A percentile compares a stretch with the other conserved stretches of the same genome.
These are phyloP conservation scores for Verbascum thapsus DNA, from an alignment of 257 asterid species.

Conservation along the genomic window DNA sequence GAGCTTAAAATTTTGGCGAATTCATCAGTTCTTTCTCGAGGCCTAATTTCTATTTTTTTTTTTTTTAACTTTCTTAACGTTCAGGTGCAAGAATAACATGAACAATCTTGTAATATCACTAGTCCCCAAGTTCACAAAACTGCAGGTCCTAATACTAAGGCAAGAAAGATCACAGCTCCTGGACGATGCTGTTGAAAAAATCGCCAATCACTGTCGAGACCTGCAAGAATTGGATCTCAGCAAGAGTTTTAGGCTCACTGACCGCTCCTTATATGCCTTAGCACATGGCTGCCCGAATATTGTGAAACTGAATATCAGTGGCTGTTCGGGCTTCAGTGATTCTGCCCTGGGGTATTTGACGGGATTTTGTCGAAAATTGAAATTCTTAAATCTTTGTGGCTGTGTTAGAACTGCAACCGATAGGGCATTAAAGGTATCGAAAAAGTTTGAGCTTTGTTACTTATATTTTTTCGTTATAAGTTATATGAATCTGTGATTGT, in stretches of 20 bases:
- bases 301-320: constrained; percentile 80
- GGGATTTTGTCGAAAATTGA: constrained; percentile 67
- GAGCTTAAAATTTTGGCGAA: too few relatives aligned
- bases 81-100: constrained; percentile 96
- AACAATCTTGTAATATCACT: constrained; percentile 70
- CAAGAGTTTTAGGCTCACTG: constrained; percentile 83
- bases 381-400: constrained; percentile 84
- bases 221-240: constrained; percentile 87
- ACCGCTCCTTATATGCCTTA: constrained; percentile 69
- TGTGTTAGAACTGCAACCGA: constrained; percentile 88
- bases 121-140: constrained; percentile 74
- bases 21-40: too few relatives aligned
- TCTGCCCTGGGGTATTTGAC: constrained; percentile 75
- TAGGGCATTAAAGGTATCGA: constrained; percentile 74
- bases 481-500: not conserved
- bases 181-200: constrained; percentile 70
- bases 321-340: constrained; percentile 82
- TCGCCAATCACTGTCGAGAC: constrained; percentile 70
- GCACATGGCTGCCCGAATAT: constrained; percentile 86
- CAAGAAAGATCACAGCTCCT: constrained; percentile 85
- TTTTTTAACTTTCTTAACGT: constrained; percentile 17
- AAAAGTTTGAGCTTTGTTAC: not conserved
- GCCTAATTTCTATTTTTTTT: too few relatives aligned
- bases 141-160: constrained; percentile 67
- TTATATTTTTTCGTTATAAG: not conserved